phyloP scores from a whole-genome alignment of 768 basidiomycete genomes.

The Hericium erinaceus region DNA sequence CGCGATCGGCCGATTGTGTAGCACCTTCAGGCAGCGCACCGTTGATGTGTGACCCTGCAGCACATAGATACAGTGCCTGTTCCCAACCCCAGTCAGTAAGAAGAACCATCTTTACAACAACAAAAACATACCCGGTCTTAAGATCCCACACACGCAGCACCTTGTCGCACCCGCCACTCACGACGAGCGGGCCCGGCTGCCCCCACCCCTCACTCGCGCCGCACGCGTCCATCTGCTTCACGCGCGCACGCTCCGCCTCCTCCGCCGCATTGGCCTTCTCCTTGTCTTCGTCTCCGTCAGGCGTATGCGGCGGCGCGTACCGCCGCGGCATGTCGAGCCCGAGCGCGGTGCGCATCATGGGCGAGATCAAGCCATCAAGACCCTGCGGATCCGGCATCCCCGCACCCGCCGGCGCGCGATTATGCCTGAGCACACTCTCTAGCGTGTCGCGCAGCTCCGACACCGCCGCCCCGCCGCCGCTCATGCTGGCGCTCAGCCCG shows the following conservation, averaged over 20 bases:
- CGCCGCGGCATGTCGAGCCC: constrained; percentile 29
- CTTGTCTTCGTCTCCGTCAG: constrained; percentile 7
- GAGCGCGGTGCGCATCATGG: constrained; percentile 38
- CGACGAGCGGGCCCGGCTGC: constrained; percentile 69
- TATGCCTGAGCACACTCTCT: constrained; percentile 5
- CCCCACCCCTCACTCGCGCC: constrained; percentile 84
- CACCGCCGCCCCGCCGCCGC: not conserved
- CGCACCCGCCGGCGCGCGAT: constrained; percentile 9
- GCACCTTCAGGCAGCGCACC: constrained; percentile 80
- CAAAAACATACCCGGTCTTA: constrained; percentile 59
- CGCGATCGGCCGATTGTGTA: constrained; percentile 82
- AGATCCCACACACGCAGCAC: constrained; percentile 88
- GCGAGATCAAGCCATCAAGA: constrained; percentile 24
- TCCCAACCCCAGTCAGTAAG: not conserved
- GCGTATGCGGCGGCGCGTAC: constrained; percentile 3
- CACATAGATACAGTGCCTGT: constrained; percentile 40
- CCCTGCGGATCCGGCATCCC: constrained; percentile 5
- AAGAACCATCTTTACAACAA: not conserved
- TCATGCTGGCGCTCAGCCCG: not conserved
- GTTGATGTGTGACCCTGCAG: constrained; percentile 84
- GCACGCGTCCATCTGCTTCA: constrained; percentile 35
- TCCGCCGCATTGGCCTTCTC: not conserved
- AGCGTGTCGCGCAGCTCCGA: constrained; percentile 7
- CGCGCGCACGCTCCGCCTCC: constrained; percentile 2
- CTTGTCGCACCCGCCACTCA: constrained; percentile 92